Evolutionary conservation across 73 alveolate species (phyloP).

Genomic region (Symbiodinium natans): DNA sequence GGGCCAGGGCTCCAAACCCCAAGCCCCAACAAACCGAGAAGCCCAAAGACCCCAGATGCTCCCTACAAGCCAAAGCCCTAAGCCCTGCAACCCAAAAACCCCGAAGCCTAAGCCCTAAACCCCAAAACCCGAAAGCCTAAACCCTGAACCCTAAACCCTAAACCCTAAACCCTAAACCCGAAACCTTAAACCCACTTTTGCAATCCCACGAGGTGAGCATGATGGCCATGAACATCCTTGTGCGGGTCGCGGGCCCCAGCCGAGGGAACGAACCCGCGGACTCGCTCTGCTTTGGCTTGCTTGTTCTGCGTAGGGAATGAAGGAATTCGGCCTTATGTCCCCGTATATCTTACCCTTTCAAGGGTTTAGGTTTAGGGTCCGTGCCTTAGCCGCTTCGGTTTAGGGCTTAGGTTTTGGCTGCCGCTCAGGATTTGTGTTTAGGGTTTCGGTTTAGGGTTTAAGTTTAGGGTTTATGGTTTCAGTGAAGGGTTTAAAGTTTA

Average conservation of each 20-base stretch:
- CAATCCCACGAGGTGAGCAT: slow-evolving; percentile 22
- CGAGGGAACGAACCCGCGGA: no score
- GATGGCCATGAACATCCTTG: slow-evolving; percentile 86
- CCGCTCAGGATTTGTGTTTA: not conserved
- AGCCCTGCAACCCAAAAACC: no score
- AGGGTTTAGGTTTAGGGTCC: not conserved
- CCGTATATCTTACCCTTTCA: no score
- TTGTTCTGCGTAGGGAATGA: not conserved
- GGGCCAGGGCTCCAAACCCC: no score
- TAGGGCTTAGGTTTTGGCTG: not conserved
- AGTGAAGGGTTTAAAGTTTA: not conserved
- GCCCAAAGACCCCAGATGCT: no score
- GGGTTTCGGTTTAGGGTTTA: not conserved
- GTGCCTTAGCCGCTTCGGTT: not conserved
- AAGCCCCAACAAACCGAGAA: no score
- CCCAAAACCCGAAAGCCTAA: no score
- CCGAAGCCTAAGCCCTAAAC: no score
- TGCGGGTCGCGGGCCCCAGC: slow-evolving; percentile 1
- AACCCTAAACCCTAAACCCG: not conserved
- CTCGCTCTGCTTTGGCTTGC: not conserved
- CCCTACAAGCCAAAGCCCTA: no score
- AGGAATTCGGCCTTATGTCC: no score
- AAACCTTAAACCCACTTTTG: no score
- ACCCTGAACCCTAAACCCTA: not conserved
- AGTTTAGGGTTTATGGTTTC: not conserved